Base-by-base conservation (phyloP, 306 rosid genomes). In the Quercus ilex region DNA sequence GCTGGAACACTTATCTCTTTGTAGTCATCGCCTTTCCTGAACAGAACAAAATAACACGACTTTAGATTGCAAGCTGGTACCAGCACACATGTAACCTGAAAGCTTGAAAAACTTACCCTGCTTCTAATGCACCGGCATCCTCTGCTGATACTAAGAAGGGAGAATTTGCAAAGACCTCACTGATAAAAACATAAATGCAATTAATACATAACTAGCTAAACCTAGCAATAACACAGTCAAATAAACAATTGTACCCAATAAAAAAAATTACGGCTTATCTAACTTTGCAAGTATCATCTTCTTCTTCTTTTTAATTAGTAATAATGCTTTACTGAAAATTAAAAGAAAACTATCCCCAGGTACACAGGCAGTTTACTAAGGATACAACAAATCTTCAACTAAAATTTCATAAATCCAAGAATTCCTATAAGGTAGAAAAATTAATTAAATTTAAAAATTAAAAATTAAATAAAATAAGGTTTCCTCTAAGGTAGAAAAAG, bases 91-190 rank as follows among this genome's bases (percentile, higher is more conserved):
- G 59, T n/a, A 17, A 70, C 56, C 59, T 58, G 58, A 46, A 41
- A 60, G 74, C 31, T 73, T 53, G 55, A 51, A 12, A 51, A 71
- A 60, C 76, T 84, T 68, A 93, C 99, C 97, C 80, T 78, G 30
- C 84, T 23, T 94, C 90, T 83, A 85, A 35, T 26, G 90, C 84
- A 79, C 97, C 92, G 3, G 94, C 97, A 81, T 70, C 91, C 68
- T 95, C 99, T 68, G 99, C 99, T 64, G 99, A 83, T 81, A 95
- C 91, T 81, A 95, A 93, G 88, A 95, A 95, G 23, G 99, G 99
- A 6, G 99, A 80, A 81, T 91, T 90, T 78, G 93, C 95, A 83
- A 93, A 93, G 77, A 95, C 98, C 83, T 79, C 97, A 23, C 99
- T 95, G 87, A 74, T 72, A 81, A 83, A 86, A 73, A 77, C 3